Base-by-base conservation (phyloP, 2,329 filamentous ascomycete species). In the Cylindrodendrum hubeiense region DNA sequence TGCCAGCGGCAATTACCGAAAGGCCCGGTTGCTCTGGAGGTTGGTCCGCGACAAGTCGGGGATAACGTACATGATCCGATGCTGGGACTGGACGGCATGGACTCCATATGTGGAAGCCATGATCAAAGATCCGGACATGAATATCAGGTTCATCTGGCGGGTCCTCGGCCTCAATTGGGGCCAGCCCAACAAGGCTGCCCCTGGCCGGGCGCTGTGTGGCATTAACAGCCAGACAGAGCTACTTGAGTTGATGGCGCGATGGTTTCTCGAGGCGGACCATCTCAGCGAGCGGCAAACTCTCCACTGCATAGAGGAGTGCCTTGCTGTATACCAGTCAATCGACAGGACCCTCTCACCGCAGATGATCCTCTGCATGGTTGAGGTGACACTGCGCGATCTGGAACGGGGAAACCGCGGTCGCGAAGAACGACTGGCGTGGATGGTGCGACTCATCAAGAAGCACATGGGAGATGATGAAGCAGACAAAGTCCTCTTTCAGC, bases 11-110 rank as follows among this genome's bases (percentile, higher is more conserved):
- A 71, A 79, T 49, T 70, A 79, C 57, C 57, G 46, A 5, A 60
- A 71, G 17, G 78, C 75, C 1, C 51, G 78, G 13, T 30, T 46
- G 5, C 62, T 79, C 12, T 72, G 76, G 63, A 49, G 44, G 46
- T 19, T 47, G 19, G 61, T 44, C 37, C 44, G 44, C 13, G 7
- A 30, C 8, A 34, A 22, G 33, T 28, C 28, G 5, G 33, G 34
- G 12, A 22, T 53, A 13, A 49, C 41, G 13, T 50, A 41, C 6
- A 51, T 54, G 37, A 41, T 47, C 15, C 7, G 28, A 4, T 10
- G 70, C 4, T 79, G 79, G 75, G 53, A 71, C 17, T 82, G 79
- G 78, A 70, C 70, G 15, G 53, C 70, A 13, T 82, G 80, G 80
- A 63, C 60, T 19, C 71, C 69, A 4, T 75, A 80, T 57, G 46